Conservation (phyloP, 2,329 filamentous ascomycete species). For the Arthrobotrys sinensis region DNA sequence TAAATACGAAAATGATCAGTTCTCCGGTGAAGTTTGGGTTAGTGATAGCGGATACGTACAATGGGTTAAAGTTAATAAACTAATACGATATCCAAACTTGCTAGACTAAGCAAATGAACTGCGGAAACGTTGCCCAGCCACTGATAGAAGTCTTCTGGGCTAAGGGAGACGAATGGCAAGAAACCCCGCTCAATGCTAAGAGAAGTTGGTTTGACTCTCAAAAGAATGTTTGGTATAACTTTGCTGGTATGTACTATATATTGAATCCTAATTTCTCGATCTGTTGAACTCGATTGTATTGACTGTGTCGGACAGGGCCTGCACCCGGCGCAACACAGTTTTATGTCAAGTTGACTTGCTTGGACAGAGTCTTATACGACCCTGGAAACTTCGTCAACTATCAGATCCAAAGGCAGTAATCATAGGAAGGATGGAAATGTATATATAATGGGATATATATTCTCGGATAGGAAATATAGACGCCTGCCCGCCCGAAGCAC, state of each 20-base stretch:
- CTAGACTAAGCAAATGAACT: constrained; percentile 24
- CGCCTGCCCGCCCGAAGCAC: too few species aligned
- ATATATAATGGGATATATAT: not conserved
- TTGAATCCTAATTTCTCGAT: not conserved
- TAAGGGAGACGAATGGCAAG: constrained; percentile 15
- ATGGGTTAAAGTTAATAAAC: constrained; percentile 18
- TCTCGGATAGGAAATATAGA: too few species aligned
- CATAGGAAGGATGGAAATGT: not conserved
- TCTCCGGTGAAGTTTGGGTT: constrained; percentile 30
- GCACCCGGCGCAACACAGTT: constrained; percentile 26
- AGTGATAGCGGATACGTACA: too few species aligned
- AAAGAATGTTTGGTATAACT: constrained; percentile 21
- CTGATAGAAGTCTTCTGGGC: constrained; percentile 17
- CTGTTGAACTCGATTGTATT: not conserved
- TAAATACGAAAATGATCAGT: constrained; percentile 5
- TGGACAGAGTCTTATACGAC: constrained; percentile 11
- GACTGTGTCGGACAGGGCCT: not conserved
- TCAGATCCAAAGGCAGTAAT: not conserved
- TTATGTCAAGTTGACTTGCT: constrained; percentile 21
- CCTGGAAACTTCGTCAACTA: constrained; percentile 25
- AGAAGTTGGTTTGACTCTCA: constrained; percentile 16
- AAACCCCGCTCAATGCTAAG: constrained; percentile 7
- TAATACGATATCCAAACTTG: not conserved
- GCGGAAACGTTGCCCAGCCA: constrained; percentile 7
- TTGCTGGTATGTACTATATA: constrained; percentile 5